Percentiles rank a stretch among this genome's conserved stretches.
Conservation (phyloP, 257 asterid genomes). For the Jacaranda copaia region DNA sequence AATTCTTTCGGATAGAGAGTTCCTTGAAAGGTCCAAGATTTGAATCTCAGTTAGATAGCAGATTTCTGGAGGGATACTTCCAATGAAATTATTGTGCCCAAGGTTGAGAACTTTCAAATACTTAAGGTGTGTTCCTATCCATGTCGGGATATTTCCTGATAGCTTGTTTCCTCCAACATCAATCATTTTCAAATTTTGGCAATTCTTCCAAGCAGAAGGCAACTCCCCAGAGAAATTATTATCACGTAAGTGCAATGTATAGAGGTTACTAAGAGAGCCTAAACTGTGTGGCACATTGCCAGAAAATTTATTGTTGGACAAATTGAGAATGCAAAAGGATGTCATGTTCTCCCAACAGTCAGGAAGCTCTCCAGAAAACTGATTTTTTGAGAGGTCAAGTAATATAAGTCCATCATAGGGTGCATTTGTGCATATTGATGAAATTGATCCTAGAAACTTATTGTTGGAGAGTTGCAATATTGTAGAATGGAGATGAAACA, state of each 20-base stretch:
- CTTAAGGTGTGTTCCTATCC: slow-evolving; percentile 31
- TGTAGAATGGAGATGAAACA: slow-evolving; percentile 1
- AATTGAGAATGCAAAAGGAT: slow-evolving; percentile 26
- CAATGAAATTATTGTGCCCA: slow-evolving; percentile 35
- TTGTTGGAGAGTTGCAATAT: slow-evolving; percentile 37
- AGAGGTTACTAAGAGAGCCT: neutral
- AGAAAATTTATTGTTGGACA: slow-evolving; percentile 35
- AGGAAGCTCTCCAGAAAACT: slow-evolving; percentile 41
- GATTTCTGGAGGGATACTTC: slow-evolving; percentile 43
- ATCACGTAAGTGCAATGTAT: slow-evolving; percentile 28
- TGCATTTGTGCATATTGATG: neutral
- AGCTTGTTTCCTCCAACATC: slow-evolving; percentile 50
- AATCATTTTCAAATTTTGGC: slow-evolving; percentile 27
- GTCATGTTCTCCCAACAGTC: slow-evolving; percentile 38
- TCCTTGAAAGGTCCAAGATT: slow-evolving; percentile 50
- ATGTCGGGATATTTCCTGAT: slow-evolving; percentile 40
- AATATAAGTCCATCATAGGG: neutral
- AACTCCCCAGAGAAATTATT: slow-evolving; percentile 47
- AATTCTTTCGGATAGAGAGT: slow-evolving; percentile 42
- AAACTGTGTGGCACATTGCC: slow-evolving; percentile 38
- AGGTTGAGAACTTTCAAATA: slow-evolving; percentile 34
- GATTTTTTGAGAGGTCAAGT: slow-evolving; percentile 42
- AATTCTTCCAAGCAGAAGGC: slow-evolving; percentile 41
- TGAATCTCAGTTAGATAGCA: slow-evolving; percentile 45
- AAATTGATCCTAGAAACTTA: slow-evolving; percentile 42